These are phyloP conservation scores for Leccinum boreale DNA, from an alignment of 768 basidiomycete genomes.

Conservation along the genomic window DNA sequence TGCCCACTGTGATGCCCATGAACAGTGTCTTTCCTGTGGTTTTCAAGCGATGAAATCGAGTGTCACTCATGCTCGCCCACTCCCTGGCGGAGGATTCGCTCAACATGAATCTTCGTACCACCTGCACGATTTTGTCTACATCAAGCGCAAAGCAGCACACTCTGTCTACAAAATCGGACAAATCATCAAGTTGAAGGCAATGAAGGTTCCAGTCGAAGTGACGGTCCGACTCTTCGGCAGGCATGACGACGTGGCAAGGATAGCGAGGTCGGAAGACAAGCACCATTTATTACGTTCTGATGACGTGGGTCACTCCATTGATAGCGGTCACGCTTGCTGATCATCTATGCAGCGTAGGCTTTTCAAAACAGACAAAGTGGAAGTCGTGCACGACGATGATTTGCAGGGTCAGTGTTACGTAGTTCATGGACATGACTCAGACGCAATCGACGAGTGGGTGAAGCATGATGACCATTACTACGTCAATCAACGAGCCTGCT, in stretches of 20 bases:
- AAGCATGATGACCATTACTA: slow-evolving; percentile 59
- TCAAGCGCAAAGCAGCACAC: slow-evolving; percentile 34
- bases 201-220: slow-evolving; percentile 25
- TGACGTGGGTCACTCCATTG: slow-evolving; percentile 34
- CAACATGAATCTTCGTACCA: slow-evolving; percentile 51
- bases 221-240: slow-evolving; percentile 45
- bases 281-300: slow-evolving; percentile 32
- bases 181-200: slow-evolving; percentile 40
- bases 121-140: slow-evolving; percentile 57
- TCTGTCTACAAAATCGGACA: slow-evolving; percentile 51
- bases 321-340: slow-evolving; percentile 6
- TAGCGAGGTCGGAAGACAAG: slow-evolving; percentile 11
- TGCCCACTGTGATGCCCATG: slow-evolving; percentile 28
- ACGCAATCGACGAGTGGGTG: slow-evolving; percentile 39
- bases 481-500: slow-evolving; percentile 35
- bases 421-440: slow-evolving; percentile 32
- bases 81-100: slow-evolving; percentile 35
- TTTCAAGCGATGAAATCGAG: slow-evolving; percentile 28
- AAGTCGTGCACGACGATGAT: slow-evolving; percentile 29
- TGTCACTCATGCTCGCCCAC: slow-evolving; percentile 22
- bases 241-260: slow-evolving; percentile 38
- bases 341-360: slow-evolving; percentile 34
- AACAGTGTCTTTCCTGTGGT: slow-evolving; percentile 52
- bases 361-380: slow-evolving; percentile 34
- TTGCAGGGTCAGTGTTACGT: slow-evolving; percentile 60